Conservation (phyloP, 2,329 filamentous ascomycete genomes). For the Calonectria crousiana region DNA sequence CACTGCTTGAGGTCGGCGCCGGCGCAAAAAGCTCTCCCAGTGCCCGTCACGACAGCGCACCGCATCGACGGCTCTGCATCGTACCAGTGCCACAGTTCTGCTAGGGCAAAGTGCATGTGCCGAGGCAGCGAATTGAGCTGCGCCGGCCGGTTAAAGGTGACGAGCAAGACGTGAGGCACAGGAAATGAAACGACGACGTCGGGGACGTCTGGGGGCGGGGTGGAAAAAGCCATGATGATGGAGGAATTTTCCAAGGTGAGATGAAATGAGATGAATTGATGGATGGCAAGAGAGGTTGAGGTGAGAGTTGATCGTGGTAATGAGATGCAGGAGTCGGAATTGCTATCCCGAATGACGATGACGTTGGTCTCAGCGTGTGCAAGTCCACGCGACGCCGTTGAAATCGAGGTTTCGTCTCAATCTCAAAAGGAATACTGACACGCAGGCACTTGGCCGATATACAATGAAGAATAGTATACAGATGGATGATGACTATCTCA, state of each 20-base stretch:
- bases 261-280: slow-evolving; percentile 24
- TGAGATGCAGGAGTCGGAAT: not conserved
- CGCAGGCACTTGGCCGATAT: not conserved
- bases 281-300: slow-evolving; percentile 10
- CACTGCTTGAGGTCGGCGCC: slow-evolving; percentile 77
- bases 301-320: slow-evolving; percentile 11
- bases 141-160: slow-evolving; percentile 70
- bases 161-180: slow-evolving; percentile 65
- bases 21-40: slow-evolving; percentile 74
- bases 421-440: not conserved
- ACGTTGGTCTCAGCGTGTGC: not conserved
- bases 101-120: slow-evolving; percentile 61
- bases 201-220: slow-evolving; percentile 55
- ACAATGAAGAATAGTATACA: not conserved
- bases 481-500: not conserved
- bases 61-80: slow-evolving; percentile 71
- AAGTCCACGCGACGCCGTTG: not conserved
- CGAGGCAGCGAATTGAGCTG: slow-evolving; percentile 69
- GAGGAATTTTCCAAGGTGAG: slow-evolving; percentile 23
- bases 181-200: slow-evolving; percentile 64
- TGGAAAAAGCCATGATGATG: slow-evolving; percentile 46
- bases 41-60: slow-evolving; percentile 73
- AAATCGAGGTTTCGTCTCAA: not conserved
- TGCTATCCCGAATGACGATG: not conserved
- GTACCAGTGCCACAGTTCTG: slow-evolving; percentile 68